A percentile compares a stretch with the other conserved stretches of the same genome.
Conservation (phyloP, 2,329 filamentous ascomycete species). For the Hypomyces rosellus region DNA sequence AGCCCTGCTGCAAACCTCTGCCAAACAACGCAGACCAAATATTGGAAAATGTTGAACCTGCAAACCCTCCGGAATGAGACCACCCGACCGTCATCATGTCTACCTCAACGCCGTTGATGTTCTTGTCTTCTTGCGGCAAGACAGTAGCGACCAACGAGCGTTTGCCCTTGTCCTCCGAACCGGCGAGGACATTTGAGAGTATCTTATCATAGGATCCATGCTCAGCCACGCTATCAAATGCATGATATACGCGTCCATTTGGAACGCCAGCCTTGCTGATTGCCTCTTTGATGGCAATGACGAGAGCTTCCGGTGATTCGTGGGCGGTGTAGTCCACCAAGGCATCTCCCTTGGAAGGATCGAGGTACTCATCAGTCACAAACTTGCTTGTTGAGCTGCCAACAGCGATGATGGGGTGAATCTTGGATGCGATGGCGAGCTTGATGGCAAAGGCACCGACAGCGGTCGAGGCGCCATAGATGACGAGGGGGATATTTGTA, state of each 20-base stretch:
- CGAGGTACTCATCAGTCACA: conserved; percentile 9
- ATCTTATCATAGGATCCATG: not conserved
- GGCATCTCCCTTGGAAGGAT: conserved; percentile 14
- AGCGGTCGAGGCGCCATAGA: conserved; percentile 46
- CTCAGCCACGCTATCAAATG: conserved; percentile 10
- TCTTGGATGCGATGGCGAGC: conserved; percentile 41
- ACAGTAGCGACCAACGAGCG: not conserved
- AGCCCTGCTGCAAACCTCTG: conserved; percentile 11
- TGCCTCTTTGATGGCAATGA: not conserved
- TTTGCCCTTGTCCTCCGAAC: not conserved
- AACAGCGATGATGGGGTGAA: conserved; percentile 53
- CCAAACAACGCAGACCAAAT: not conserved
- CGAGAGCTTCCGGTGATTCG: conserved; percentile 8
- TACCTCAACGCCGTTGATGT: not conserved
- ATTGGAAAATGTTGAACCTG: conserved; percentile 1
- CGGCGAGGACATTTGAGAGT: not conserved
- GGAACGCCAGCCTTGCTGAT: not conserved
- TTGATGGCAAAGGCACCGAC: conserved; percentile 54
- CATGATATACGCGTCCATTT: conserved; percentile 1
- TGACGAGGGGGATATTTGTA: conserved; percentile 21
- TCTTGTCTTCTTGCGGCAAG: not conserved
- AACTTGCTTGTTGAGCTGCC: conserved; percentile 34
- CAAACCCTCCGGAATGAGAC: not conserved
- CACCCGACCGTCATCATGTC: not conserved
- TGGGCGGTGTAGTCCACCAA: conserved; percentile 16